These are phyloP conservation scores for Ogataea hybrid DNA, from an alignment of 1,139 yeast genomes.

Conservation along the genomic window DNA sequence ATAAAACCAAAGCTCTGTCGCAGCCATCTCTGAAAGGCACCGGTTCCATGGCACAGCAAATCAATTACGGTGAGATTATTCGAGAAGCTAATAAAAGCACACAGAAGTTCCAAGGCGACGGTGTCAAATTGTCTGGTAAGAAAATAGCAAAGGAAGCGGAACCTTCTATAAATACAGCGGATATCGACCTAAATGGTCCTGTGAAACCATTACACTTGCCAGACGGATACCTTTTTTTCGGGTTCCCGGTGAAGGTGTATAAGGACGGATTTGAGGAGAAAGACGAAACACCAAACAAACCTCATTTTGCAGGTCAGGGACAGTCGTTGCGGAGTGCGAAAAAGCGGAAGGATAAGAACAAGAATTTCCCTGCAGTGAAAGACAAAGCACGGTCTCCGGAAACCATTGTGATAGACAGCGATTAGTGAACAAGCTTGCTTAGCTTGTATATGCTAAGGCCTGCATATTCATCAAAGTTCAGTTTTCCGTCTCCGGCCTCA, in stretches of 20 bases:
- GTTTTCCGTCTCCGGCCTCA: slow-evolving; percentile 2
- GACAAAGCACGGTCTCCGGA: slow-evolving; percentile 65
- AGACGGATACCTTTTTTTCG: slow-evolving; percentile 86
- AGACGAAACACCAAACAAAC: slow-evolving; percentile 22
- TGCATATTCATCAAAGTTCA: slow-evolving; percentile 21
- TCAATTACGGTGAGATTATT: slow-evolving; percentile 64
- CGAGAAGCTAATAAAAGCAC: slow-evolving; percentile 36
- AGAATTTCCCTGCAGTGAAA: slow-evolving; percentile 37
- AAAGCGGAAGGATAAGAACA: slow-evolving; percentile 65
- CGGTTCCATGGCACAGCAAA: slow-evolving; percentile 79
- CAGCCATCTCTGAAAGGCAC: slow-evolving; percentile 32
- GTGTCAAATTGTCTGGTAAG: slow-evolving; percentile 73
- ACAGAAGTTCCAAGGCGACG: slow-evolving; percentile 55
- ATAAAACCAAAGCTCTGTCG: slow-evolving; percentile 26
- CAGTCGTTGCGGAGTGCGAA: slow-evolving; percentile 70
- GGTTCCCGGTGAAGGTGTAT: slow-evolving; percentile 84
- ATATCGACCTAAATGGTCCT: slow-evolving; percentile 49
- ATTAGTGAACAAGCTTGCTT: slow-evolving; percentile 8
- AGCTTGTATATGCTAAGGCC: slow-evolving; percentile 14
- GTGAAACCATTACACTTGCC: slow-evolving; percentile 77
- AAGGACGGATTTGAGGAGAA: slow-evolving; percentile 45
- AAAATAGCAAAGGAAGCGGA: slow-evolving; percentile 25
- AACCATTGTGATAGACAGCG: slow-evolving; percentile 71
- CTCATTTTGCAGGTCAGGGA: slow-evolving; percentile 59
- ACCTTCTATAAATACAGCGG: slow-evolving; percentile 35